A percentile compares a stretch with the other conserved stretches of the same genome.
Evolutionary conservation across 2,329 filamentous ascomycete species (phyloP).

Genomic region (Hymenotorrendiella dingleyae): DNA sequence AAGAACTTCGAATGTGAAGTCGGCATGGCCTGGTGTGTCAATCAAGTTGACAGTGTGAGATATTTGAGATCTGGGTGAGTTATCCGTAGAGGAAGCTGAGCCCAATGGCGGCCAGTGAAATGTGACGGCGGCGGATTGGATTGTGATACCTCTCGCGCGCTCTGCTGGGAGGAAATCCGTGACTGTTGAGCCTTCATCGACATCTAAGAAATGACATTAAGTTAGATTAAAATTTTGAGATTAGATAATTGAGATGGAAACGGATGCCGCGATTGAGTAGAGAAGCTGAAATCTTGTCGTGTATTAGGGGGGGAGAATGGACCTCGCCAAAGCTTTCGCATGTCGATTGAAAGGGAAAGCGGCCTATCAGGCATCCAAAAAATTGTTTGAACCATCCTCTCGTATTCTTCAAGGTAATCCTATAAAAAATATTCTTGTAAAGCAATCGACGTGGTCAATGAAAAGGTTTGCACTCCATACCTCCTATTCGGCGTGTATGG

Average conservation of each 20-base stretch:
- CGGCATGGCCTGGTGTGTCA: constrained; percentile 92
- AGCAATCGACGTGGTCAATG: too few relatives aligned
- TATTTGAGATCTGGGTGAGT: constrained; percentile 43
- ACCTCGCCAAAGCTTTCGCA: too few relatives aligned
- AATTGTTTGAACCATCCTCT: too few relatives aligned
- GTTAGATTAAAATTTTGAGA: neutral
- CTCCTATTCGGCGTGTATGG: constrained; percentile 77
- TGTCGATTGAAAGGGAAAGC: too few relatives aligned
- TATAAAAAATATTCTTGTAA: too few relatives aligned
- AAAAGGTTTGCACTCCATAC: too few relatives aligned
- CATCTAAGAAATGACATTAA: constrained; percentile 47
- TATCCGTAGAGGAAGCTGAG: constrained; percentile 26
- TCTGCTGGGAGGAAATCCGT: constrained; percentile 96
- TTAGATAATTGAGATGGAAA: too few relatives aligned
- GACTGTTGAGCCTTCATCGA: constrained; percentile 93
- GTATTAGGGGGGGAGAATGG: too few relatives aligned
- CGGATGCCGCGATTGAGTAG: too few relatives aligned
- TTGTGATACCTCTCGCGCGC: constrained; percentile 87
- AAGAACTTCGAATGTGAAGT: constrained; percentile 95
- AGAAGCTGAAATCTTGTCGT: too few relatives aligned
- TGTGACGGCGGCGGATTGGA: constrained; percentile 93
- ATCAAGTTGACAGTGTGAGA: constrained; percentile 81
- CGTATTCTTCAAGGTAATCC: too few relatives aligned
- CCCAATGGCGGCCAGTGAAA: constrained; percentile 76
- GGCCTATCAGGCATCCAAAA: too few relatives aligned